Conservation (phyloP, 2,329 filamentous ascomycete genomes). For the Aaosphaeria arxii region DNA sequence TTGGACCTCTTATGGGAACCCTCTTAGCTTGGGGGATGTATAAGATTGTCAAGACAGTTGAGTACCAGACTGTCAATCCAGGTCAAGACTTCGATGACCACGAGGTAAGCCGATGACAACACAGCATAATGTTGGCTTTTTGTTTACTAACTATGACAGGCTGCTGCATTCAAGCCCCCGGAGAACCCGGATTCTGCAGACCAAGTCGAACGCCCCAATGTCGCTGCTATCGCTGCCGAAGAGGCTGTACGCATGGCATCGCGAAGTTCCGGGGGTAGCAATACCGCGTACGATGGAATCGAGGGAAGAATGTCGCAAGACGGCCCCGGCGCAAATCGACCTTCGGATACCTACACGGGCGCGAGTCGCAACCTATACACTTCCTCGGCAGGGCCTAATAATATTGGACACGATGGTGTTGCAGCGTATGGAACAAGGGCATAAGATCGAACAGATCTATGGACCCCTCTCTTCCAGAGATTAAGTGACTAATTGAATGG, state of each 20-base stretch:
- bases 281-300: constrained; percentile 6
- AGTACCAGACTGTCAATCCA: constrained; percentile 43
- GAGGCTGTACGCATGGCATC: constrained; percentile 14
- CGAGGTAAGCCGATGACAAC: constrained; percentile 12
- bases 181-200: constrained; percentile 17
- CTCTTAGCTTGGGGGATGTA: constrained; percentile 39
- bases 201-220: constrained; percentile 30
- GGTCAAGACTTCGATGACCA: constrained; percentile 40
- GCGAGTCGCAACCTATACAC: not conserved
- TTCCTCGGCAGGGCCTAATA: not conserved
- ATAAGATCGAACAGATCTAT: too few species aligned
- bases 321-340: not conserved
- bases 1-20: constrained; percentile 35
- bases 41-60: constrained; percentile 38
- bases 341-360: not conserved
- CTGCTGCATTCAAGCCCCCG: constrained; percentile 28
- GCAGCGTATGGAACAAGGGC: too few species aligned
- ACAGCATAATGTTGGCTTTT: not conserved
- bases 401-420: too few species aligned
- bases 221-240: constrained; percentile 23
- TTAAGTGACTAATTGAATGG: too few species aligned
- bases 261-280: constrained; percentile 2
- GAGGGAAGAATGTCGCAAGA: constrained; percentile 8
- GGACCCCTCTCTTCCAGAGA: too few species aligned
- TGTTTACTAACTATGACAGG: constrained; percentile 5